phyloP scores from a whole-genome alignment of 495 filamentous ascomycete genomes.

The Aspergillus ostianus region DNA sequence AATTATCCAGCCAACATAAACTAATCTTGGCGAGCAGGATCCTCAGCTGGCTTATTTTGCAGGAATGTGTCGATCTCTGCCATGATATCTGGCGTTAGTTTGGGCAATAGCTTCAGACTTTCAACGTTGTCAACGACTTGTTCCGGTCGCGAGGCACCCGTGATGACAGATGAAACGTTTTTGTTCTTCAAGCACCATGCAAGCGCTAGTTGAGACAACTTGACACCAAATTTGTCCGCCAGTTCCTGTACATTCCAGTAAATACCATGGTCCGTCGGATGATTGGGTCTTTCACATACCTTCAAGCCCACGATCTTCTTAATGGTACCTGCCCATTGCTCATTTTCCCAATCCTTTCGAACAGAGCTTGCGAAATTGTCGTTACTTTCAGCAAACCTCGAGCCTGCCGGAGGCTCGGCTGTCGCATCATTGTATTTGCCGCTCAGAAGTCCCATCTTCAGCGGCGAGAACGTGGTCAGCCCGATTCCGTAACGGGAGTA shows the following conservation, averaged over 20 bases:
- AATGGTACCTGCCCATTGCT: constrained; percentile 25
- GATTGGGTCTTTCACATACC: constrained; percentile 2
- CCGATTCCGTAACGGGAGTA: constrained; percentile 66
- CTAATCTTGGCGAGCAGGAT: constrained; percentile 23
- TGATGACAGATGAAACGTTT: constrained; percentile 72
- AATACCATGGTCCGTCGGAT: constrained; percentile 5
- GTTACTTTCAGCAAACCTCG: constrained; percentile 40
- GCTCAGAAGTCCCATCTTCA: constrained; percentile 71
- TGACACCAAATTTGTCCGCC: constrained; percentile 65
- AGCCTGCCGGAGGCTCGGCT: constrained; percentile 33
- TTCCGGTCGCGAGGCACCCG: constrained; percentile 67
- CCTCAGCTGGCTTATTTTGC: constrained; percentile 57
- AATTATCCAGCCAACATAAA: background rate
- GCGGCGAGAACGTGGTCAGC: constrained; percentile 70
- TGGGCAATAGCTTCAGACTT: constrained; percentile 58
- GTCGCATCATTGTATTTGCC: constrained; percentile 74
- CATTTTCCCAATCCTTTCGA: constrained; percentile 26
- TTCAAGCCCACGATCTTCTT: constrained; percentile 26
- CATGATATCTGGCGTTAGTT: constrained; percentile 65
- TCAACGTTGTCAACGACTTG: constrained; percentile 72
- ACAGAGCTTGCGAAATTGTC: constrained; percentile 33
- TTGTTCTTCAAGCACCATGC: constrained; percentile 80
- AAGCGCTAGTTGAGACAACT: constrained; percentile 64
- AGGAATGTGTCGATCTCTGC: constrained; percentile 67
- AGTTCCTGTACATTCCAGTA: constrained; percentile 51